Conservation (phyloP, 2,329 filamentous ascomycete species). For the Salinomyces thailandicus region DNA sequence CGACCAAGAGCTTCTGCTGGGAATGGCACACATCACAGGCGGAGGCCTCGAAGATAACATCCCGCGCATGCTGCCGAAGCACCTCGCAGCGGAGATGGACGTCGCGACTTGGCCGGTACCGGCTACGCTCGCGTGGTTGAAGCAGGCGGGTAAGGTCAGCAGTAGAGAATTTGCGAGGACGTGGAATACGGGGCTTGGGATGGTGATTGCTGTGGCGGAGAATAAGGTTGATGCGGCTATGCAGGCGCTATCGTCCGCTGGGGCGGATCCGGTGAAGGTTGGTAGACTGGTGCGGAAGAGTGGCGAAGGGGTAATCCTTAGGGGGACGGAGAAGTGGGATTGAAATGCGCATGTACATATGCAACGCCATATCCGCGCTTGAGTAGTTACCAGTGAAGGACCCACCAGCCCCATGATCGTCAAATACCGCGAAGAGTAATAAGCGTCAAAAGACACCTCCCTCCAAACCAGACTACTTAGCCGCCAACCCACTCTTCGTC, state of each 20-base stretch:
- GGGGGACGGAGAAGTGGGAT: conserved; percentile 41
- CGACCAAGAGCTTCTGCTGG: conserved; percentile 61
- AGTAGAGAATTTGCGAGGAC: conserved; percentile 76
- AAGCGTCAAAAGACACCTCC: too few species aligned
- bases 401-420: too few species aligned
- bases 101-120: conserved; percentile 65
- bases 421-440: too few species aligned
- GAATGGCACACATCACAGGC: conserved; percentile 93
- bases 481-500: conserved; percentile 28
- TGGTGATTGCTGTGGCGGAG: conserved; percentile 73
- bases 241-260: conserved; percentile 50
- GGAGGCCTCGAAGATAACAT: conserved; percentile 90
- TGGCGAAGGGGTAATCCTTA: conserved; percentile 52
- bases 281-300: conserved; percentile 56
- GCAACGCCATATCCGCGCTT: too few species aligned
- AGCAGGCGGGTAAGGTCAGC: conserved; percentile 58
- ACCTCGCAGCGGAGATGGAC: conserved; percentile 72
- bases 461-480: too few species aligned
- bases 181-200: conserved; percentile 91
- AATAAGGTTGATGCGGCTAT: conserved; percentile 52
- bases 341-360: too few species aligned
- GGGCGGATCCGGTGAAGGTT: conserved; percentile 68
- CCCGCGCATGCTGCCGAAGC: conserved; percentile 75
- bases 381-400: too few species aligned
- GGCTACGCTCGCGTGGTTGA: conserved; percentile 78